phyloP scores from a whole-genome alignment of 169 alveolate genomes.

The Cystoisospora suis region DNA sequence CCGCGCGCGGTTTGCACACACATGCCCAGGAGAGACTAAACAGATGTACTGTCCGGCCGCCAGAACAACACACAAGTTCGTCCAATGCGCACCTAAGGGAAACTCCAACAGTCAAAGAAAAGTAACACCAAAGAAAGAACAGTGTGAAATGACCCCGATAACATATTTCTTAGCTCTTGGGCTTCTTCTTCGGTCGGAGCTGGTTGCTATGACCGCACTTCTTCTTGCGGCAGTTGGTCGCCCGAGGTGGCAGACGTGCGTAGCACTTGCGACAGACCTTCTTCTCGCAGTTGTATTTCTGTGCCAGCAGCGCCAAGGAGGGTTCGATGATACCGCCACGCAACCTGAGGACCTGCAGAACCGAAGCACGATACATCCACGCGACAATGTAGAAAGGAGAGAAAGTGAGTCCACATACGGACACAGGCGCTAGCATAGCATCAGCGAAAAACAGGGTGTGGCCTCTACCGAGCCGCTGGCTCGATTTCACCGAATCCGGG shows the following conservation, averaged over 20 bases:
- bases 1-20: neutral
- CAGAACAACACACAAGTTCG: too few species aligned
- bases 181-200: slow-evolving; percentile 99
- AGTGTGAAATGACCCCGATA: too few species aligned
- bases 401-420: too few species aligned
- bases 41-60: too few species aligned
- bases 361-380: neutral
- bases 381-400: too few species aligned
- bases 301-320: slow-evolving; percentile 97
- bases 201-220: slow-evolving; percentile 99
- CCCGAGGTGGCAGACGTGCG: slow-evolving; percentile 99
- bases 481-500: too few species aligned
- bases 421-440: too few species aligned
- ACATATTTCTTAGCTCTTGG: slow-evolving; percentile 73
- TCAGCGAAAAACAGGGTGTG: too few species aligned
- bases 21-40: neutral
- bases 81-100: too few species aligned
- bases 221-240: slow-evolving; percentile 99
- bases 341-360: slow-evolving; percentile 91
- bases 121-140: too few species aligned
- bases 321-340: slow-evolving; percentile 99
- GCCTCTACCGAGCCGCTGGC: too few species aligned
- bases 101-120: too few species aligned
- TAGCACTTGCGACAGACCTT: slow-evolving; percentile 96
- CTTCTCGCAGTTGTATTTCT: slow-evolving; percentile 98